A percentile compares a stretch with the other conserved stretches of the same genome.
These are phyloP conservation scores for Leishmania mexicana DNA, from an alignment of 208 protist genomes.

Conservation along the genomic window DNA sequence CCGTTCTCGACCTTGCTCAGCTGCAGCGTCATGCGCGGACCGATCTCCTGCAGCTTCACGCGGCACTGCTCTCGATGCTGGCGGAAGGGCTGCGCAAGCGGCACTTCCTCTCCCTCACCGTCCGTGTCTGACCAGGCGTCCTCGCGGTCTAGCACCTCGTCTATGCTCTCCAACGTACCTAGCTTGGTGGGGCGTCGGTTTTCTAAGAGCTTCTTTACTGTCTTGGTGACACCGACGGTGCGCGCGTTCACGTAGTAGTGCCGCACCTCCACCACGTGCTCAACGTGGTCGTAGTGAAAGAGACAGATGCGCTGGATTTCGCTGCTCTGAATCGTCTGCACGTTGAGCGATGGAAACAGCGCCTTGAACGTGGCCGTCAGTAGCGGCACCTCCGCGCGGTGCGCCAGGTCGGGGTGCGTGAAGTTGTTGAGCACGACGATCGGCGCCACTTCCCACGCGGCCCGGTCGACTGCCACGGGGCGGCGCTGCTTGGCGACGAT, in stretches of 20 bases:
- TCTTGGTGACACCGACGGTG: slow-evolving; percentile 75
- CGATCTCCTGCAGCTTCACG: slow-evolving; percentile 92
- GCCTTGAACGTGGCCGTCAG: slow-evolving; percentile 87
- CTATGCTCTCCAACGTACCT: slow-evolving; percentile 77
- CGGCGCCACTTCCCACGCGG: slow-evolving; percentile 84
- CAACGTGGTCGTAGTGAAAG: slow-evolving; percentile 89
- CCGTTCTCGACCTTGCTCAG: slow-evolving; percentile 91
- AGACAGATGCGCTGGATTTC: slow-evolving; percentile 88
- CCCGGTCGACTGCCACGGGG: slow-evolving; percentile 48
- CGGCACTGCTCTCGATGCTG: slow-evolving; percentile 89
- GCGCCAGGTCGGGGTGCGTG: slow-evolving; percentile 64
- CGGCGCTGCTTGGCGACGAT: slow-evolving; percentile 79
- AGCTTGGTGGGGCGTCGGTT: slow-evolving; percentile 81
- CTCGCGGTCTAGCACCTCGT: slow-evolving; percentile 82
- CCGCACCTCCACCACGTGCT: slow-evolving; percentile 86
- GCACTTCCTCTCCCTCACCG: slow-evolving; percentile 91
- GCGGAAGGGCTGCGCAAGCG: slow-evolving; percentile 83
- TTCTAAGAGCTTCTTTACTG: slow-evolving; percentile 90
- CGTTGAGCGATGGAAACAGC: slow-evolving; percentile 83
- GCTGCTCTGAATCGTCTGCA: slow-evolving; percentile 77
- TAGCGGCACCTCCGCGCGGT: slow-evolving; percentile 74
- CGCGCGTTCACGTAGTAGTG: slow-evolving; percentile 90
- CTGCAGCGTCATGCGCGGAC: slow-evolving; percentile 90
- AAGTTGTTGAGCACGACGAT: slow-evolving; percentile 95
- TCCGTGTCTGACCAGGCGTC: slow-evolving; percentile 91